Conservation (phyloP, 1,284 basidiomycete genomes). For the Ustilago shanxiensis region DNA sequence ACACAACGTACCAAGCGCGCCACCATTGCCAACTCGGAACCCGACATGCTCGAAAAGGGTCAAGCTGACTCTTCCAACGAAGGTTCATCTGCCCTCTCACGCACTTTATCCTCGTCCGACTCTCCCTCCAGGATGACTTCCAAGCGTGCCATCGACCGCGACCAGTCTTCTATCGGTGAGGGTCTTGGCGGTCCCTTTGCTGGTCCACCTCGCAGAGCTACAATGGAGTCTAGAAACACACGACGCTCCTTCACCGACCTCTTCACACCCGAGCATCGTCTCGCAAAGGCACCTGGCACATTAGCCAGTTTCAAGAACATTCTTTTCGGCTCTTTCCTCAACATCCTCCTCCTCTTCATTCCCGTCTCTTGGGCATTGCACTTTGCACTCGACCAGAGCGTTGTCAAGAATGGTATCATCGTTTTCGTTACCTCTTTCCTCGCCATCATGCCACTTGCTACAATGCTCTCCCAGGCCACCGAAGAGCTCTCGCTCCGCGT, state of each 20-base stretch:
- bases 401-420: constrained; percentile 40
- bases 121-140: constrained; percentile 13
- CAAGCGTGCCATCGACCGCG: constrained; percentile 31
- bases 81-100: constrained; percentile 29
- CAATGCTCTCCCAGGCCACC: constrained; percentile 60
- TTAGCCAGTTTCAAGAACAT: constrained; percentile 50
- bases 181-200: constrained; percentile 50
- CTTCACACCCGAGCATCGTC: constrained; percentile 53
- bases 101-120: constrained; percentile 25
- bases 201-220: constrained; percentile 50
- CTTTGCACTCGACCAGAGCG: constrained; percentile 52
- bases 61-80: constrained; percentile 30
- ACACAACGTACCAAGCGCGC: constrained; percentile 49
- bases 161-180: constrained; percentile 36
- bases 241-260: constrained; percentile 57
- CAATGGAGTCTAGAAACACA: constrained; percentile 41
- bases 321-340: constrained; percentile 49
- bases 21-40: constrained; percentile 39
- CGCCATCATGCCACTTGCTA: constrained; percentile 64
- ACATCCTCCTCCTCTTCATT: constrained; percentile 58
- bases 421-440: constrained; percentile 62
- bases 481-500: constrained; percentile 65
- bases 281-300: constrained; percentile 44
- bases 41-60: constrained; percentile 52
- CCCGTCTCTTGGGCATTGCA: constrained; percentile 61